Conservation (phyloP, 805 yeast genomes). For the Hanseniaspora lindneri region DNA sequence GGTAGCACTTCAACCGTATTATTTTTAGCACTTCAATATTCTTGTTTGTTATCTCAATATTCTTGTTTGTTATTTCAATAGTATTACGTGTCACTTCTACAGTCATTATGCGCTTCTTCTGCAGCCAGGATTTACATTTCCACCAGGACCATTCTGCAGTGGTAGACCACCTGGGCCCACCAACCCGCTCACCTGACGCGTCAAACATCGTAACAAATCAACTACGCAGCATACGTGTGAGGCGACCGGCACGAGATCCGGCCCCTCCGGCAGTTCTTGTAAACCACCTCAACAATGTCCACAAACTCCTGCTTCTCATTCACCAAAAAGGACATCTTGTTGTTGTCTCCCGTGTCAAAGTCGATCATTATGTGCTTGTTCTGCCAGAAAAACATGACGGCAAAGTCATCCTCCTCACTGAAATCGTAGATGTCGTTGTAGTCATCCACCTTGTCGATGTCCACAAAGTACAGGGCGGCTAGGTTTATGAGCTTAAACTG, state of each 20-base stretch:
- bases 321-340: slow-evolving; percentile 72
- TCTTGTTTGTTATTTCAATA: too few relatives aligned
- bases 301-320: slow-evolving; percentile 79
- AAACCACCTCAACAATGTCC: slow-evolving; percentile 80
- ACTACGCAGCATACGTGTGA: slow-evolving; percentile 42
- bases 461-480: slow-evolving; percentile 80
- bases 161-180: too few relatives aligned
- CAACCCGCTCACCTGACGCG: too few relatives aligned
- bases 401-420: slow-evolving; percentile 42
- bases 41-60: too few relatives aligned
- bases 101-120: too few relatives aligned
- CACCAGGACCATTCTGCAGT: too few relatives aligned
- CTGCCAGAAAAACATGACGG: slow-evolving; percentile 86
- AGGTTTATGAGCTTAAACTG: slow-evolving; percentile 79
- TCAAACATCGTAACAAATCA: too few relatives aligned
- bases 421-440: slow-evolving; percentile 46
- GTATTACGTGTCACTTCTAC: too few relatives aligned
- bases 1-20: too few relatives aligned
- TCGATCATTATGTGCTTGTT: slow-evolving; percentile 98
- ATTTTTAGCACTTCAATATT: too few relatives aligned
- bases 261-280: slow-evolving; percentile 84
- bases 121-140: too few relatives aligned
- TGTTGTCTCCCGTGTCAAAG: slow-evolving; percentile 95
- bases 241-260: slow-evolving; percentile 86
- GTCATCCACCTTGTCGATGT: slow-evolving; percentile 79